Evolutionary conservation across 345 rosid genomes (phyloP).

Genomic region (Murraya koenigii): DNA sequence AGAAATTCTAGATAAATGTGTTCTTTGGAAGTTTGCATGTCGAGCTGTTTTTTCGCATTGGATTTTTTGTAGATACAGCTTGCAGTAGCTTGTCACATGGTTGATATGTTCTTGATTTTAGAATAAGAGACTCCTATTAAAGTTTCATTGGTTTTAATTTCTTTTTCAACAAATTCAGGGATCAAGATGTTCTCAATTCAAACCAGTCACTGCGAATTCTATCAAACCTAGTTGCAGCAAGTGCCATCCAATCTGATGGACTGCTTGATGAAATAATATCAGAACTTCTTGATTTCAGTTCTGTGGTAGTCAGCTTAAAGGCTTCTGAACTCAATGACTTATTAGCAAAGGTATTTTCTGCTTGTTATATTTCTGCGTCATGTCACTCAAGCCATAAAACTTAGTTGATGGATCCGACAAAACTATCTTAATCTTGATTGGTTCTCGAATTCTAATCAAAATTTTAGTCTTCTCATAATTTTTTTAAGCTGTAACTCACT

Average conservation of each 20-base stretch:
- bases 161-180: slow-evolving; percentile 47
- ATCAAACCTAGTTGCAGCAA: slow-evolving; percentile 82
- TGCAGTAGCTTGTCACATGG: slow-evolving; percentile 1
- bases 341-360: slow-evolving; percentile 61
- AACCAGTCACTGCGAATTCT: slow-evolving; percentile 81
- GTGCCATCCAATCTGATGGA: slow-evolving; percentile 51
- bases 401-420: background rate
- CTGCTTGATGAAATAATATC: slow-evolving; percentile 58
- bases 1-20: background rate
- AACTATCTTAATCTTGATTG: background rate
- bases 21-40: background rate
- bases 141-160: slow-evolving; percentile 12
- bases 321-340: slow-evolving; percentile 55
- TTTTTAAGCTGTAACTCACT: background rate
- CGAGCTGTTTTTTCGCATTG: background rate
- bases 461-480: background rate
- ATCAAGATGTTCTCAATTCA: slow-evolving; percentile 56
- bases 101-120: slow-evolving; percentile 11
- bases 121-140: background rate
- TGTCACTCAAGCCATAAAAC: background rate
- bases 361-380: slow-evolving; percentile 2
- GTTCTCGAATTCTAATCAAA: background rate
- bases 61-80: slow-evolving; percentile 5
- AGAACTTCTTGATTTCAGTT: slow-evolving; percentile 69
- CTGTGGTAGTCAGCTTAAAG: slow-evolving; percentile 49